Evolutionary conservation across 108 stramenopile species (phyloP).

Genomic region (Chaetoceros tenuissimus): DNA sequence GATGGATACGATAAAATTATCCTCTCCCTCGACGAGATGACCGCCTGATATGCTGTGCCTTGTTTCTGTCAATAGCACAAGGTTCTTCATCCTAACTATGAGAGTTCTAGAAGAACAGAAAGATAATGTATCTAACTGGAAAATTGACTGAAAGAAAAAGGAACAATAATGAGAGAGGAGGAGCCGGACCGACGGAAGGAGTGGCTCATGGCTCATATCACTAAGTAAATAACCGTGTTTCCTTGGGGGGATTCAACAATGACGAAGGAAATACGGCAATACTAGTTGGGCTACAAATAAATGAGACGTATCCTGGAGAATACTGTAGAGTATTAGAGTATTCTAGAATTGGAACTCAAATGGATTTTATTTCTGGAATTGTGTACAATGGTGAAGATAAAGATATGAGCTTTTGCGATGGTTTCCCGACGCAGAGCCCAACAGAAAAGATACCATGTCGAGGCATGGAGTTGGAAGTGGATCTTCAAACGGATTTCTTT

Average conservation of each 20-base stretch:
- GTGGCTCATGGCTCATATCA: too few relatives aligned
- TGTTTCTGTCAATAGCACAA: conserved; percentile 1
- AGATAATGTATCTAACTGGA: not conserved
- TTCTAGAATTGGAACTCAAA: conserved; percentile 21
- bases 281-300: conserved; percentile 51
- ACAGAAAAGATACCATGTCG: not conserved
- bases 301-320: conserved; percentile 40
- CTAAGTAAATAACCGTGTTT: too few relatives aligned
- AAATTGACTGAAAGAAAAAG: not conserved
- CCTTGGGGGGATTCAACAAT: too few relatives aligned
- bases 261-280: too few relatives aligned
- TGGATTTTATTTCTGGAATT: conserved; percentile 33
- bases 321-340: too few relatives aligned
- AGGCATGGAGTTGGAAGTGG: too few relatives aligned
- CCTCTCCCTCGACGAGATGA: not conserved
- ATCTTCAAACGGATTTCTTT: not conserved
- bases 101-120: not conserved
- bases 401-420: not conserved
- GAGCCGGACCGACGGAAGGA: too few relatives aligned
- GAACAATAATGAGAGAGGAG: too few relatives aligned
- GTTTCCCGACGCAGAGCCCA: not conserved
- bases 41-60: not conserved
- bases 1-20: not conserved
- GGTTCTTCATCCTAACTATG: not conserved
- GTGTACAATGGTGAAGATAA: conserved; percentile 23